Evolutionary conservation across 1,284 basidiomycete genomes (phyloP).

Genomic region (Microbotryum intermedium): DNA sequence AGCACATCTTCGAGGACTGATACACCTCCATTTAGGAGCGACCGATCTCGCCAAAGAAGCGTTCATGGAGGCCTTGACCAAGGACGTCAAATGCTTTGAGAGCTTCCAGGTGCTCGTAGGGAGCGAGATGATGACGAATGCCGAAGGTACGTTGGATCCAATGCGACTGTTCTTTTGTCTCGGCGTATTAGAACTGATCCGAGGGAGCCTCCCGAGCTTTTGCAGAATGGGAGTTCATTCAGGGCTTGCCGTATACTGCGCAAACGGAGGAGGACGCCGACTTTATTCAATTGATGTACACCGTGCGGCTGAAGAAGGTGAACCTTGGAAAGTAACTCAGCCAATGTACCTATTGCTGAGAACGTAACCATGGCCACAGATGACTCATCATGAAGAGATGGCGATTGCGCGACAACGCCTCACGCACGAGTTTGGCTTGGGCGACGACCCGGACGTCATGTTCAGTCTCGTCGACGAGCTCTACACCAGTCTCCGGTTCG

Average conservation of each 20-base stretch:
- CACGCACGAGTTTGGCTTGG: constrained; percentile 66
- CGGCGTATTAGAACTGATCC: not conserved
- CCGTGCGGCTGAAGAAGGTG: constrained; percentile 74
- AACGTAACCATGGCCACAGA: constrained; percentile 38
- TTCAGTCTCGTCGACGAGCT: constrained; percentile 85
- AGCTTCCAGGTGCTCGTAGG: constrained; percentile 83
- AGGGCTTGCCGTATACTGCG: constrained; percentile 67
- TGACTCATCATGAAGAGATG: constrained; percentile 73
- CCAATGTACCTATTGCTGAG: not conserved
- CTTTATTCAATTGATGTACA: constrained; percentile 86
- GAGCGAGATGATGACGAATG: constrained; percentile 84
- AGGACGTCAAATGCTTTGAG: constrained; percentile 97
- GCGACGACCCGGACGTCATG: constrained; percentile 84
- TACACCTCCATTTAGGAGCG: constrained; percentile 88
- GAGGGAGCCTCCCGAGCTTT: too few relatives aligned
- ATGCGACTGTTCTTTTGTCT: not conserved
- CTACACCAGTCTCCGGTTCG: constrained; percentile 80
- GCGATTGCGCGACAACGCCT: constrained; percentile 62
- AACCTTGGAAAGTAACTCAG: constrained; percentile 17
- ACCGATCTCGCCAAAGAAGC: constrained; percentile 80
- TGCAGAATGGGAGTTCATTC: constrained; percentile 93
- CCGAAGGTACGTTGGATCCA: constrained; percentile 59
- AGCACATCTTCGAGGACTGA: constrained; percentile 82
- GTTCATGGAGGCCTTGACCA: constrained; percentile 85
- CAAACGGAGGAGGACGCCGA: constrained; percentile 79